These are phyloP conservation scores for Diutina ranongensis DNA, from an alignment of 1,139 yeast species.

Conservation along the genomic window DNA sequence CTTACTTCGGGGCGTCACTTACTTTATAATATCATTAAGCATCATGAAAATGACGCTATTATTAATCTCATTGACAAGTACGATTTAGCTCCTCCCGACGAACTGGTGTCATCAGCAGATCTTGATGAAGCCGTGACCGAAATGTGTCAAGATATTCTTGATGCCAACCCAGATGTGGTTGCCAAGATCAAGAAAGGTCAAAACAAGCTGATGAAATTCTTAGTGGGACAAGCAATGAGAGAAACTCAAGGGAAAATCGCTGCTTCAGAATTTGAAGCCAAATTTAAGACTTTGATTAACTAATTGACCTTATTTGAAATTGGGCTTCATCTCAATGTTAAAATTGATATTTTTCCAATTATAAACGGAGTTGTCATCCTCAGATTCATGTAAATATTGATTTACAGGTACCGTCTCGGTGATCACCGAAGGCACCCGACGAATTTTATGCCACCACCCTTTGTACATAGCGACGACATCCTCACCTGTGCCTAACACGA, in stretches of 20 bases:
- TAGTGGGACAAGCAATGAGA: constrained; percentile 82
- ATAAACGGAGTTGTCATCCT: background rate
- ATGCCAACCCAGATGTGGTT: constrained; percentile 44
- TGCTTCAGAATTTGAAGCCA: constrained; percentile 25
- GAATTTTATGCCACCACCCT: background rate
- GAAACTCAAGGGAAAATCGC: constrained; percentile 56
- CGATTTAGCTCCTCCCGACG: constrained; percentile 32
- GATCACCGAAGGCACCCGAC: no score
- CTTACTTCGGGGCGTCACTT: constrained; percentile 1
- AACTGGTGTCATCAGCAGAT: constrained; percentile 15
- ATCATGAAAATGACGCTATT: constrained; percentile 8
- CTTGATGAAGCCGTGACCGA: constrained; percentile 32
- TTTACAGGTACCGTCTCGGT: no score
- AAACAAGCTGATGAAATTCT: constrained; percentile 54
- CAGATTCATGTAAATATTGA: no score
- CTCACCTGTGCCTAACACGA: constrained; percentile 1
- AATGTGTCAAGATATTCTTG: constrained; percentile 43
- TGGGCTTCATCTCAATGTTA: background rate
- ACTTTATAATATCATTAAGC: background rate
- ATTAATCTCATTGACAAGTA: constrained; percentile 27
- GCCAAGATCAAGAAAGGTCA: constrained; percentile 46
- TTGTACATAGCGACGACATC: constrained; percentile 1
- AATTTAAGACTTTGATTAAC: constrained; percentile 23
- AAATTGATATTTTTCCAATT: background rate
- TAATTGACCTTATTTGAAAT: constrained; percentile 9